These are phyloP conservation scores for Schoenoplectus triqueter DNA, from an alignment of 202 grass and related monocot species.

Conservation along the genomic window DNA sequence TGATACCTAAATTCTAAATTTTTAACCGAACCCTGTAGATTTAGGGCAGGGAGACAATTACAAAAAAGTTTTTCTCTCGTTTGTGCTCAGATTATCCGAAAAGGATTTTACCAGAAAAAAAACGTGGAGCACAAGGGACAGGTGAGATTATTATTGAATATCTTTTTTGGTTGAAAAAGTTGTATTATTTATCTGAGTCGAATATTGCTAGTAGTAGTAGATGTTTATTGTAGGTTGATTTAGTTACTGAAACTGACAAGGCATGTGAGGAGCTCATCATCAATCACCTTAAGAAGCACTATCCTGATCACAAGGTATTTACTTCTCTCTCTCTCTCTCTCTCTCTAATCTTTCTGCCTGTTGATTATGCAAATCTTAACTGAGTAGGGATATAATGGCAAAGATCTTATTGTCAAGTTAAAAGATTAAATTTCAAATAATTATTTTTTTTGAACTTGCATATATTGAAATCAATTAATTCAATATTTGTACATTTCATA, in stretches of 20 bases:
- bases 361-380: neutral
- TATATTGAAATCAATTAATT: neutral
- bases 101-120: constrained; percentile 85
- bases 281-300: constrained; percentile 74
- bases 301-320: constrained; percentile 72
- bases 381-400: neutral
- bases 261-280: constrained; percentile 93
- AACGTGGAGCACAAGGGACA: constrained; percentile 98
- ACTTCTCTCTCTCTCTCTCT: neutral
- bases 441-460: too few species aligned
- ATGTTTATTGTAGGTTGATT: constrained; percentile 65
- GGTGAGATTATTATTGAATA: constrained; percentile 45
- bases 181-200: constrained; percentile 1
- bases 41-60: constrained; percentile 12
- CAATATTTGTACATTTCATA: neutral
- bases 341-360: neutral
- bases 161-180: neutral
- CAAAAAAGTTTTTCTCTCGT: neutral
- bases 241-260: constrained; percentile 99
- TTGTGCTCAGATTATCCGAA: constrained; percentile 65
- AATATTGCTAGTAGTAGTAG: neutral
- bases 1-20: constrained; percentile 4
- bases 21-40: neutral
- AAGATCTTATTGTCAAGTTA: neutral
- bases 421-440: constrained; percentile 14